Evolutionary conservation across 371 early-diverging fungal species (phyloP).

Genomic region (Lichtheimia corymbifera): DNA sequence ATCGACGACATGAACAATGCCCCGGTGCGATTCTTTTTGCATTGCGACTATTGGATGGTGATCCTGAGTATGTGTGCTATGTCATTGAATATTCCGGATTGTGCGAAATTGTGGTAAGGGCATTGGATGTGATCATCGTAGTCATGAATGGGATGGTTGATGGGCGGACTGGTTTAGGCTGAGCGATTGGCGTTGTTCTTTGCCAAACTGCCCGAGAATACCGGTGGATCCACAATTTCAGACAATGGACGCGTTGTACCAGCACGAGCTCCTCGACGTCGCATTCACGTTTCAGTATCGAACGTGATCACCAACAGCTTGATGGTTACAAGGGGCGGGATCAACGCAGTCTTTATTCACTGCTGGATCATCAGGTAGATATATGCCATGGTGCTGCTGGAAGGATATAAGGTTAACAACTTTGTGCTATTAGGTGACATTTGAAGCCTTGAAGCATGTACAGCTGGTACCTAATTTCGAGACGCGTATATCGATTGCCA

Average conservation of each 20-base stretch:
- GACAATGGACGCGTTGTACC: slow-evolving; percentile 39
- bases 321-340: slow-evolving; percentile 26
- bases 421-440: slow-evolving; percentile 27
- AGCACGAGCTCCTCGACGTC: slow-evolving; percentile 35
- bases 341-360: slow-evolving; percentile 42
- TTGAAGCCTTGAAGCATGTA: slow-evolving; percentile 51
- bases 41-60: slow-evolving; percentile 44
- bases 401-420: background rate
- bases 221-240: slow-evolving; percentile 45
- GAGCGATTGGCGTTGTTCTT: slow-evolving; percentile 45
- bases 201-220: slow-evolving; percentile 44
- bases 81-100: slow-evolving; percentile 53
- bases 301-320: slow-evolving; percentile 37
- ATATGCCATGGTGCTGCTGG: background rate
- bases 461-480: slow-evolving; percentile 55
- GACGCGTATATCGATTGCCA: slow-evolving; percentile 48
- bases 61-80: slow-evolving; percentile 55
- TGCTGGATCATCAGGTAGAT: slow-evolving; percentile 45
- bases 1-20: slow-evolving; percentile 55
- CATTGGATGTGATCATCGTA: background rate
- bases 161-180: slow-evolving; percentile 24
- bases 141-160: background rate
- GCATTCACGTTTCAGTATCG: slow-evolving; percentile 46
- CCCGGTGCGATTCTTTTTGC: slow-evolving; percentile 52
- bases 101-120: slow-evolving; percentile 50